A percentile compares a stretch with the other conserved stretches of the same genome.
These are phyloP conservation scores for Hypoxylon sp. DNA, from an alignment of 2,329 filamentous ascomycete species.

Conservation along the genomic window DNA sequence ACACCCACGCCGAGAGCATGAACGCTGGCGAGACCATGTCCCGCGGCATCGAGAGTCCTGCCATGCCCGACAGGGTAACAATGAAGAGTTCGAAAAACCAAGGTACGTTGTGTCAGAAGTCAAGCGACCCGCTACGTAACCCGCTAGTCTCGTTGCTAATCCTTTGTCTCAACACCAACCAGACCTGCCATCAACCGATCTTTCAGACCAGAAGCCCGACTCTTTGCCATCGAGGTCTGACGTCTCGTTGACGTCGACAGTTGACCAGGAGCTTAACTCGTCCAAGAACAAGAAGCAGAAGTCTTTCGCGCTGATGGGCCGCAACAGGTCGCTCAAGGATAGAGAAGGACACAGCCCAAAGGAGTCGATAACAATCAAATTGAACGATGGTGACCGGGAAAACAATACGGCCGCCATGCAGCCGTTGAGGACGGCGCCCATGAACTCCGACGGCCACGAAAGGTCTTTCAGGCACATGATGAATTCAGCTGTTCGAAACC, in stretches of 20 bases:
- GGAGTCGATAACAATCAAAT: slow-evolving; percentile 44
- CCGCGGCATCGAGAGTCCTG: slow-evolving; percentile 41
- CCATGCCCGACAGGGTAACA: slow-evolving; percentile 42
- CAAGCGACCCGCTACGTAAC: slow-evolving; percentile 22
- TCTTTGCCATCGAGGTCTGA: slow-evolving; percentile 59
- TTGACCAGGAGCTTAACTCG: slow-evolving; percentile 54
- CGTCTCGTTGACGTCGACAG: slow-evolving; percentile 58
- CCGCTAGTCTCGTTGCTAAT: slow-evolving; percentile 36
- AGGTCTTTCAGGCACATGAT: slow-evolving; percentile 74
- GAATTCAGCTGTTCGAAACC: slow-evolving; percentile 69
- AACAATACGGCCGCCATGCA: slow-evolving; percentile 50
- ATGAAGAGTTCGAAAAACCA: slow-evolving; percentile 45
- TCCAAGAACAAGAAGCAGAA: slow-evolving; percentile 62
- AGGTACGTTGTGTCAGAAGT: slow-evolving; percentile 41
- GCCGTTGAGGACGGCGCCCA: slow-evolving; percentile 67
- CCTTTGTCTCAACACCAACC: slow-evolving; percentile 33
- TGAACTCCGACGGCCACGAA: slow-evolving; percentile 63
- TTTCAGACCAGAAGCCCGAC: slow-evolving; percentile 50
- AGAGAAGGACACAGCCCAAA: slow-evolving; percentile 49
- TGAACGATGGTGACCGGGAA: slow-evolving; percentile 50
- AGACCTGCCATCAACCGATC: slow-evolving; percentile 46
- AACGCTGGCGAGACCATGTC: slow-evolving; percentile 41
- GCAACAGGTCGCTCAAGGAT: slow-evolving; percentile 61
- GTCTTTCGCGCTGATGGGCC: slow-evolving; percentile 60
- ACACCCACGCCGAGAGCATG: slow-evolving; percentile 35